Evolutionary conservation across 371 early-diverging fungal genomes (phyloP).

Genomic region (Amoeboaphelidium protococcarum): DNA sequence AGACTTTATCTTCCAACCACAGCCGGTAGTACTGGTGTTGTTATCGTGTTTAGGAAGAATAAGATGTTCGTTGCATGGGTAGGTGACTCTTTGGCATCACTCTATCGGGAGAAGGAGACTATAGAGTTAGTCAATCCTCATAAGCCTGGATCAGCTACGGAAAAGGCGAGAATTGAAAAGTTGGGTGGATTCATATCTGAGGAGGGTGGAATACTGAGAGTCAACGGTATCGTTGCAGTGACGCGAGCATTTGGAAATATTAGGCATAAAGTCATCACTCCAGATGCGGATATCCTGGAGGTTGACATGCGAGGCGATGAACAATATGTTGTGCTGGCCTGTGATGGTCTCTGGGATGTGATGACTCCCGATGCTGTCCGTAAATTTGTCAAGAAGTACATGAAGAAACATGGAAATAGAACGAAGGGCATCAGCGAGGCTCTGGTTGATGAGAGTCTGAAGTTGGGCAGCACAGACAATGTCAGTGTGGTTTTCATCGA

Average conservation of each 20-base stretch:
- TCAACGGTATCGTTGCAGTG: neutral
- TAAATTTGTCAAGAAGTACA: neutral
- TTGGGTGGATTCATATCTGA: neutral
- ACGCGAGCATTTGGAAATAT: neutral
- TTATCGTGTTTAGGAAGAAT: neutral
- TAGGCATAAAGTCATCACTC: neutral
- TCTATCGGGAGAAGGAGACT: neutral
- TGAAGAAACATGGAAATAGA: neutral
- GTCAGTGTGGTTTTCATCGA: neutral
- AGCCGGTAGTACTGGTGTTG: neutral
- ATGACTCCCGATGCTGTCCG: neutral
- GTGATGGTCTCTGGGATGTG: neutral
- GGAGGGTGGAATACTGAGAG: neutral
- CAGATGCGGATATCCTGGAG: neutral
- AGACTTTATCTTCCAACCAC: neutral
- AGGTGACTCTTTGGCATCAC: neutral
- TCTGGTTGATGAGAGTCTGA: neutral
- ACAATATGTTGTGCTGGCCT: neutral
- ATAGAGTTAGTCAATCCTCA: neutral
- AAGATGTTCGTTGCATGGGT: neutral
- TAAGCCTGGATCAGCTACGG: neutral
- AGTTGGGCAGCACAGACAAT: neutral
- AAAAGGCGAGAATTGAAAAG: neutral
- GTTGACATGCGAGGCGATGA: neutral
- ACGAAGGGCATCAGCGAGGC: neutral